Base-by-base conservation (phyloP, 2,329 filamentous ascomycete genomes). In the Aureobasidium sp. region DNA sequence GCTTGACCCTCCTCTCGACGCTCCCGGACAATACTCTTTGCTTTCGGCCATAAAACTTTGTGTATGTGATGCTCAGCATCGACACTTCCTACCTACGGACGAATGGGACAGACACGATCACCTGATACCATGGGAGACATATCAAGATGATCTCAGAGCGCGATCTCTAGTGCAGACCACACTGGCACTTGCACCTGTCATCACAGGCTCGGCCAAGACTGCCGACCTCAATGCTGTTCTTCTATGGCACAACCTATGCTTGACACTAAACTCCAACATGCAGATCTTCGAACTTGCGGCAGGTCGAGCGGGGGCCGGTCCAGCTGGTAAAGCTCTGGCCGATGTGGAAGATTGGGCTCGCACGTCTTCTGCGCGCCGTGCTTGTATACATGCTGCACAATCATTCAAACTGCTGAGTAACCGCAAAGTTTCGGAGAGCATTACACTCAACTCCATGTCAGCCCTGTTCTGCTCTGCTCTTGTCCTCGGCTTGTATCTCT, bases 161-260 rank as follows among this genome's bases (percentile, higher is more conserved):
- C 72, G 76, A 45, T 70, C 71, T 9, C 71, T 75, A 7, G 70
- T 74, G 22, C 68, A 70, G 11, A 69, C 76, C 2, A 64, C 75
- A 12, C 68, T 74, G 12, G 73, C 75, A 52, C 66, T 75, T 17
- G 72, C 73, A 4, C 70, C 70, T 5, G 70, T 70, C 5, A 80
- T 79, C 39, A 74, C 76, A 35, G 73, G 77, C 24, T 71, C 73
- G 1, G 70, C 80, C 3, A 68, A 75, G 15, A 72, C 70, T 2
- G 72, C 78, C 27, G 78, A 80, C 57, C 74, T 80, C 2, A 82
- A 82, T 54, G 77, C 78, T 4, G 68, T 77, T 1, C 72, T 81
- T 3, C 74, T 81, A 40, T 82, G 80, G 80, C 80, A 82, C 64
- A 76, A 78, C 47, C 76, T 81, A 59, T 81, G 78, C 65, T 80